These are phyloP conservation scores for Chlorencoelia australis DNA, from an alignment of 2,329 filamentous ascomycete species.

Conservation along the genomic window DNA sequence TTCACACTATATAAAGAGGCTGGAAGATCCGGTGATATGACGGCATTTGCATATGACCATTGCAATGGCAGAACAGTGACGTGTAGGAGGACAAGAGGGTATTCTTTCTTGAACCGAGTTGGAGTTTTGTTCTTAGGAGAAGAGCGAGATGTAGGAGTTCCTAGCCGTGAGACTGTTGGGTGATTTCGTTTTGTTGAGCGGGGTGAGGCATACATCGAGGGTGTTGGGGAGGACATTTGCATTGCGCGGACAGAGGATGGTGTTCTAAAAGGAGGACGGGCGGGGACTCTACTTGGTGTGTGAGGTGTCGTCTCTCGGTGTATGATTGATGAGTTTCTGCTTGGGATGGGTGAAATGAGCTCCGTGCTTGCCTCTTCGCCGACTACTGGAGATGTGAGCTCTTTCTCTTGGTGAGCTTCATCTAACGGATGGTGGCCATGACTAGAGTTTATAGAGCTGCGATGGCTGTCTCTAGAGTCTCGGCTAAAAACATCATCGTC, in stretches of 20 bases:
- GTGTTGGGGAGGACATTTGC: constrained; percentile 60
- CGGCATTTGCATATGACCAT: constrained; percentile 50
- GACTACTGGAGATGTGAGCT: constrained; percentile 19
- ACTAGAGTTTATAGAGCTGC: constrained; percentile 22
- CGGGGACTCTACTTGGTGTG: constrained; percentile 38
- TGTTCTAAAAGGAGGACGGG: constrained; percentile 57
- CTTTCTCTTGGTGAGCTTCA: constrained; percentile 19
- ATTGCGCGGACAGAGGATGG: constrained; percentile 59
- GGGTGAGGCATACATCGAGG: constrained; percentile 46
- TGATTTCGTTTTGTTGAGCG: constrained; percentile 39
- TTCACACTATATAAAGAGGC: constrained; percentile 41
- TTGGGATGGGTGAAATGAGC: constrained; percentile 36
- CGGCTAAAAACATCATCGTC: constrained; percentile 28
- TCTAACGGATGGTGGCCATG: constrained; percentile 17
- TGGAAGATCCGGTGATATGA: constrained; percentile 37
- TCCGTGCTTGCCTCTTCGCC: constrained; percentile 26
- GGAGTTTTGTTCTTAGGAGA: constrained; percentile 34
- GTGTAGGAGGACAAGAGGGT: constrained; percentile 68
- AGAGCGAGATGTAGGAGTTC: constrained; percentile 37
- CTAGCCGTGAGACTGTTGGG: constrained; percentile 44
- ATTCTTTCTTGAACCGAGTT: constrained; percentile 47
- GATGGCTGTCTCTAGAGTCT: constrained; percentile 13
- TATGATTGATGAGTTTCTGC: constrained; percentile 25
- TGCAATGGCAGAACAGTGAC: constrained; percentile 64
- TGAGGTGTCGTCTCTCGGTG: constrained; percentile 29